Conservation (phyloP, 2,329 filamentous ascomycete genomes). For the Fusarium udum region DNA sequence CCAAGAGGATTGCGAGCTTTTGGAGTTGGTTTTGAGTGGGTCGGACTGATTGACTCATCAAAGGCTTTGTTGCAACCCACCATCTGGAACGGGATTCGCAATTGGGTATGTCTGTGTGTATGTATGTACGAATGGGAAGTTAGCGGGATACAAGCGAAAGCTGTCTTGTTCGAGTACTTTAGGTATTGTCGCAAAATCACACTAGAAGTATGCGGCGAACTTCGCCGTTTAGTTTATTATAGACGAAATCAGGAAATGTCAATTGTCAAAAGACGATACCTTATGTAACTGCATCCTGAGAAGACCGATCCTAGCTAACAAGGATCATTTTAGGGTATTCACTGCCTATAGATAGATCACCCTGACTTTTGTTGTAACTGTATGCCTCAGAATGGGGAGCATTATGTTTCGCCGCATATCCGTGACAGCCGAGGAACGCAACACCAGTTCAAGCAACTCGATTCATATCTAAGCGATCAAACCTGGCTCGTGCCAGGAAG, state of each 20-base stretch:
- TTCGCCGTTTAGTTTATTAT: constrained; percentile 7
- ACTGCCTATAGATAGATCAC: neutral
- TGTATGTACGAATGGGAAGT: constrained; percentile 1
- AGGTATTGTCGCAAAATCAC: constrained; percentile 4
- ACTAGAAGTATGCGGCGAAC: constrained; percentile 10
- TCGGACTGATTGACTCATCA: constrained; percentile 4
- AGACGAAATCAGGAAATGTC: constrained; percentile 5
- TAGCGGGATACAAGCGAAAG: neutral
- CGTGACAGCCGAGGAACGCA: neutral
- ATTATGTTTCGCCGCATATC: neutral
- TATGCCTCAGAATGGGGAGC: neutral
- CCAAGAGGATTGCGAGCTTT: neutral
- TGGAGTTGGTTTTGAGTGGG: neutral
- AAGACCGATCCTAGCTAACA: neutral
- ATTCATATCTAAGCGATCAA: neutral
- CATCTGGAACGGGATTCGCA: constrained; percentile 8
- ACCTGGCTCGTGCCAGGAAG: neutral
- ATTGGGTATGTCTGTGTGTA: constrained; percentile 17
- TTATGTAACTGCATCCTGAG: neutral
- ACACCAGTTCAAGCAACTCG: neutral
- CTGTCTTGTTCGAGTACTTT: constrained; percentile 11
- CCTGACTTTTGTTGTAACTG: neutral
- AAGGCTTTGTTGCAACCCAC: neutral
- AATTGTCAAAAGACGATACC: neutral
- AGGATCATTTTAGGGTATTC: neutral